phyloP scores from a whole-genome alignment of 2,329 filamentous ascomycete genomes.

The Aspergillus piperis region DNA sequence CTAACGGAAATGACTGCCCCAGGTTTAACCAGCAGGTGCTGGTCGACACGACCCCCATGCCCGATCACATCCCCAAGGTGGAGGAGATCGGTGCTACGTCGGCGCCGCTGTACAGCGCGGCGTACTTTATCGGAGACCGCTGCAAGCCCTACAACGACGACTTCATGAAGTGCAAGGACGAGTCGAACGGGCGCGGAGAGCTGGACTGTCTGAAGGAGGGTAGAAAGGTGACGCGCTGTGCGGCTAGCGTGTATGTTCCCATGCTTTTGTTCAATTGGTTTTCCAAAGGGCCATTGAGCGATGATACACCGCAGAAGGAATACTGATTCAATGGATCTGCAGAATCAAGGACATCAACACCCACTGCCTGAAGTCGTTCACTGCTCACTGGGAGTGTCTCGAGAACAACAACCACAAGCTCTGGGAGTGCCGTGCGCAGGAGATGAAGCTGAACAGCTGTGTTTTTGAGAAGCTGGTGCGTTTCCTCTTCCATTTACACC shows the following conservation, averaged over 20 bases:
- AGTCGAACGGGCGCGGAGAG: slow-evolving; percentile 87
- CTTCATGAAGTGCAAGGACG: slow-evolving; percentile 99
- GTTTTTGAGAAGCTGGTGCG: slow-evolving; percentile 93
- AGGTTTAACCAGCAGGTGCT: slow-evolving; percentile 95
- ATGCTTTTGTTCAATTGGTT: neutral
- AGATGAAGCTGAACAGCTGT: slow-evolving; percentile 91
- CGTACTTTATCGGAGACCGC: slow-evolving; percentile 95
- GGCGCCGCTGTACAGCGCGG: slow-evolving; percentile 84
- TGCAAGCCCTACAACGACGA: slow-evolving; percentile 97
- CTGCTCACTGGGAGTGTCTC: slow-evolving; percentile 90
- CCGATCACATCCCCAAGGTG: slow-evolving; percentile 86
- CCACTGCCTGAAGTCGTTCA: slow-evolving; percentile 87
- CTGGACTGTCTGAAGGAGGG: slow-evolving; percentile 95
- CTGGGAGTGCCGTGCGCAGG: slow-evolving; percentile 87
- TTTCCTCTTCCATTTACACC: slow-evolving; percentile 28
- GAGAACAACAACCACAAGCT: slow-evolving; percentile 98
- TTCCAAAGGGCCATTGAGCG: neutral
- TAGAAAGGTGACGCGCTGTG: slow-evolving; percentile 92
- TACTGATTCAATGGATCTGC: slow-evolving; percentile 13
- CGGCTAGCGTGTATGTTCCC: slow-evolving; percentile 82
- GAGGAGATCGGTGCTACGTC: slow-evolving; percentile 91
- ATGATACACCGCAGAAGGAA: neutral
- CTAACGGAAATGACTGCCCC: slow-evolving; percentile 17
- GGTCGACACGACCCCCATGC: slow-evolving; percentile 94
- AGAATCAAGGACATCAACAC: slow-evolving; percentile 96